Base-by-base conservation (phyloP, 2,329 filamentous ascomycete genomes). In the Anthostomella pinea region DNA sequence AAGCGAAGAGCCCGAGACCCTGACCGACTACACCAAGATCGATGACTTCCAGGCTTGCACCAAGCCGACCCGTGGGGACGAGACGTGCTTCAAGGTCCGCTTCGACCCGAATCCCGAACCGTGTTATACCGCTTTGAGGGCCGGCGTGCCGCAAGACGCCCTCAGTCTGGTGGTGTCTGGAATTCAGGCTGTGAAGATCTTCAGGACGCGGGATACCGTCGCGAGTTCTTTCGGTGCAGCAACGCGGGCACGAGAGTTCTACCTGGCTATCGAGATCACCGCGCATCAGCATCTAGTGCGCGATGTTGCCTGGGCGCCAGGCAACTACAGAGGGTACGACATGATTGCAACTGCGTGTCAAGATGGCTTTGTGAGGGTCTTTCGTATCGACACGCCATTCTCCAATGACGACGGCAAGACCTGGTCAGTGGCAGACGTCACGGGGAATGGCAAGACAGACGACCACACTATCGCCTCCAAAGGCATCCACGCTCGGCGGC, bases 241-340 rank as follows among this genome's bases (percentile, higher is more conserved):
- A 11, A 69, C 62, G 68, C 81, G 66, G 66, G 79, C 58, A 69
- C 85, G 86, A 43, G 84, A 87, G 41, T 94, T 97, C 57, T 95
- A 95, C 59, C 77, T 87, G 6, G 89, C 89, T 0, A 81, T 83
- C 14, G 84, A 89, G 56, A 69, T 97, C 11, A 70, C 72, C 19
- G 81, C 81, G 2, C 86, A 95, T 52, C 73, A 78, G 6, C 81
- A 83, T 1, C 72, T 97, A 24, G 85, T 96, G 6, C 76, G 91
- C 30, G 90, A 96, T 59, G 78, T 96, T 2, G 83, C 87, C 2
- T 98, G 93, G 93, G 88, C 91, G 1, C 85, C 89, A 30, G 91
- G 89, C 9, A 94, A 89, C 48, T 88, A 94, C 53, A 73, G 90
- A 24, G 91, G 91, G 1, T 91, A 87, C 59, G 93, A 98, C 60